Conservation (phyloP, 257 asterid genomes). For the Solanum piurae region DNA sequence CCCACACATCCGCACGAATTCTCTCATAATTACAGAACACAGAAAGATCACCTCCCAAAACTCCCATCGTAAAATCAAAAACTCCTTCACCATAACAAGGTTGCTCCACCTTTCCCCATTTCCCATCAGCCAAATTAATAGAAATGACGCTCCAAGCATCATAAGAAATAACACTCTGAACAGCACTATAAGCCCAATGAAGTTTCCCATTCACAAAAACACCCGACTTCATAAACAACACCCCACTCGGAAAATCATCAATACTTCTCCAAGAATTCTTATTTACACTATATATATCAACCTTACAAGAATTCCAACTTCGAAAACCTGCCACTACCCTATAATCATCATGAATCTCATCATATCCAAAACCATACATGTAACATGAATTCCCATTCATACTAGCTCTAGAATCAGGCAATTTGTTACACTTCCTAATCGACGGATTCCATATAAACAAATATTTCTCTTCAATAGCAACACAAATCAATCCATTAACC, state of each 20-base stretch:
- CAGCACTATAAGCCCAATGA: background rate
- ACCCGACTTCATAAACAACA: background rate
- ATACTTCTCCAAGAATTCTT: background rate
- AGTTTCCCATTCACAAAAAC: background rate
- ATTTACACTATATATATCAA: background rate
- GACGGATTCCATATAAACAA: background rate
- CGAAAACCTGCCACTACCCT: background rate
- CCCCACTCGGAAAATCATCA: background rate
- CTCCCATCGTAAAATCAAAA: background rate
- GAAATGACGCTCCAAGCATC: background rate
- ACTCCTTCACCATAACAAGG: background rate
- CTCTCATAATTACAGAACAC: background rate
- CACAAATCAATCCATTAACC: background rate
- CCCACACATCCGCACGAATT: slow-evolving; percentile 12
- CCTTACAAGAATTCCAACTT: background rate
- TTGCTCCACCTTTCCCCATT: background rate
- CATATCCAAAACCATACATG: background rate
- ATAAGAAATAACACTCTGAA: background rate
- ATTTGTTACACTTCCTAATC: background rate
- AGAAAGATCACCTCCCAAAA: background rate
- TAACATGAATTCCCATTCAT: too few relatives aligned
- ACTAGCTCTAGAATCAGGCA: background rate
- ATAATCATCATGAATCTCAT: background rate
- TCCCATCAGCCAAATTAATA: background rate
- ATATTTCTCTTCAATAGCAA: background rate